Conservation (phyloP, 2,329 filamentous ascomycete genomes). For the Paecilomyces variotii region DNA sequence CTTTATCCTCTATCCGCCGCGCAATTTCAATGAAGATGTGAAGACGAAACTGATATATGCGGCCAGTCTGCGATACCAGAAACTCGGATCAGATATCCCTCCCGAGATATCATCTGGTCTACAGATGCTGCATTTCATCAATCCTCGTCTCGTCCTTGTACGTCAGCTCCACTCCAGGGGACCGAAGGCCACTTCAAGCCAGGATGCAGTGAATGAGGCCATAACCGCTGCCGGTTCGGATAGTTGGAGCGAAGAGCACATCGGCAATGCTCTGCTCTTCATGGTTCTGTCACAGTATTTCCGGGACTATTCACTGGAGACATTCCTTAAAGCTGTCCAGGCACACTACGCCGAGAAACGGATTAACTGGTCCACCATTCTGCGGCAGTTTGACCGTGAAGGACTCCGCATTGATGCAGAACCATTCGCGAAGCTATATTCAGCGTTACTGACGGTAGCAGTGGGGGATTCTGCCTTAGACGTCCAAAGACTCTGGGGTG, state of each 20-base stretch:
- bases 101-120: constrained; percentile 35
- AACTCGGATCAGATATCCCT: constrained; percentile 41
- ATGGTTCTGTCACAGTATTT: constrained; percentile 55
- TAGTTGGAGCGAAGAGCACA: constrained; percentile 70
- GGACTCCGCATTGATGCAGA: constrained; percentile 65
- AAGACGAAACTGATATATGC: constrained; percentile 59
- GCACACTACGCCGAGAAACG: constrained; percentile 48
- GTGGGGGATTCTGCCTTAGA: constrained; percentile 58
- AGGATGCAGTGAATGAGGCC: constrained; percentile 59
- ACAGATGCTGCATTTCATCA: constrained; percentile 38
- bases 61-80: constrained; percentile 61
- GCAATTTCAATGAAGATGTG: constrained; percentile 71
- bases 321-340: constrained; percentile 52
- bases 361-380: constrained; percentile 61
- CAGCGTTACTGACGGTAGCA: constrained; percentile 67
- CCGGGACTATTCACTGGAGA: constrained; percentile 60
- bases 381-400: constrained; percentile 73
- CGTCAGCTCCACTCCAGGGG: constrained; percentile 66
- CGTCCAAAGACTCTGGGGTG: constrained; percentile 84
- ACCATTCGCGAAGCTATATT: constrained; percentile 76
- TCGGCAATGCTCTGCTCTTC: constrained; percentile 71
- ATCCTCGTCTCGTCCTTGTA: constrained; percentile 41
- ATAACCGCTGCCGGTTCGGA: constrained; percentile 50
- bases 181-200: constrained; percentile 63
- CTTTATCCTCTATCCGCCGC: constrained; percentile 77